These are phyloP conservation scores for Porphyra umbilicalis DNA, from an alignment of 31 red algal species.

Conservation along the genomic window DNA sequence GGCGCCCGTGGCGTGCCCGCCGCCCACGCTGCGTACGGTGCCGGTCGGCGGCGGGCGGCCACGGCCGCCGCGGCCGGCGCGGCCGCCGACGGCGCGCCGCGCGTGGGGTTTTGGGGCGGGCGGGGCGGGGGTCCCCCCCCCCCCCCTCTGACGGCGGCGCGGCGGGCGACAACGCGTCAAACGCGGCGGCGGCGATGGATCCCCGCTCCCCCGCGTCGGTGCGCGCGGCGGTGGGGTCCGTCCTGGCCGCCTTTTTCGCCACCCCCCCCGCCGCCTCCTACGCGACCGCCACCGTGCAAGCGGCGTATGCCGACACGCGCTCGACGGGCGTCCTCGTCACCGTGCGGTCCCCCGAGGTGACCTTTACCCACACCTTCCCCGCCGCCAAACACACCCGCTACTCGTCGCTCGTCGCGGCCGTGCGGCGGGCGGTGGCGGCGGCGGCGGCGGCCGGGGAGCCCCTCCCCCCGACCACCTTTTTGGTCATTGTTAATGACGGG, in stretches of 20 bases:
- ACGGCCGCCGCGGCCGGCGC: neutral
- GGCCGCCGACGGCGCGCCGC: neutral
- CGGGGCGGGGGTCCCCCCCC: neutral
- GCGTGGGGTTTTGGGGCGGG: neutral
- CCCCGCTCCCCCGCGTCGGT: neutral
- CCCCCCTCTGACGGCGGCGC: neutral
- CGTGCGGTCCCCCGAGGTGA: neutral
- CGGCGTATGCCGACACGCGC: neutral
- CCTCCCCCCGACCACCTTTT: conserved; percentile 24
- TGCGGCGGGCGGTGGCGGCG: neutral
- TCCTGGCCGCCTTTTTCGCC: neutral
- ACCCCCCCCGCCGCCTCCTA: neutral
- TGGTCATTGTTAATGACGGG: conserved; percentile 57
- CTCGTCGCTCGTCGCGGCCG: neutral
- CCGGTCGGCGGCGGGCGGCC: too few relatives aligned
- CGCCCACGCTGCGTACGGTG: neutral
- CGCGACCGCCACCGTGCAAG: neutral
- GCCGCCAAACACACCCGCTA: neutral
- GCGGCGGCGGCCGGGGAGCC: neutral
- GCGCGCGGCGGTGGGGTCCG: neutral
- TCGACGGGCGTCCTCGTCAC: neutral
- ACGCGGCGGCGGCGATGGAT: neutral
- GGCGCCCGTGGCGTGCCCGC: neutral
- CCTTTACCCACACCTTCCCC: neutral
- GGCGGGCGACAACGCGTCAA: neutral